Conservation (phyloP, 2,329 filamentous ascomycete genomes). For the Apiospora pterosperma region DNA sequence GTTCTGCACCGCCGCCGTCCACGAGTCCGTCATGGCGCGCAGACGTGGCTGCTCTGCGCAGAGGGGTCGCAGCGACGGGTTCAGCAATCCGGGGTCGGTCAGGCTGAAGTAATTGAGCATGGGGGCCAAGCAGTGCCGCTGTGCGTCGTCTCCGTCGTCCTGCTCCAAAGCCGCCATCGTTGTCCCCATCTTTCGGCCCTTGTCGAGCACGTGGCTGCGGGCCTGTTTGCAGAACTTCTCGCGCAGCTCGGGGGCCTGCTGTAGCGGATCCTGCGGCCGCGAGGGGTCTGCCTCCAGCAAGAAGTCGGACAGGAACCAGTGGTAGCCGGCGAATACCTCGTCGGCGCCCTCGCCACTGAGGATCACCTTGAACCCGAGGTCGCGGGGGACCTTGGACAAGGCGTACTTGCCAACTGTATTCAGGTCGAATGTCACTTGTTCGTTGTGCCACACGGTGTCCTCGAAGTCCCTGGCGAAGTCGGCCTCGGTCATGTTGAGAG, state of each 20-base stretch:
- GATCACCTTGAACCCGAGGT: constrained; percentile 35
- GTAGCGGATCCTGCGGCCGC: constrained; percentile 7
- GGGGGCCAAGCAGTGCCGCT: background rate
- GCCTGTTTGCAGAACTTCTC: background rate
- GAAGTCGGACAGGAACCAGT: constrained; percentile 13
- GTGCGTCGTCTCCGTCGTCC: background rate
- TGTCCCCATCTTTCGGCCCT: background rate
- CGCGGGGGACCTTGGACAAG: constrained; percentile 37
- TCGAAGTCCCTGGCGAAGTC: constrained; percentile 42
- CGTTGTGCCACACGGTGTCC: constrained; percentile 36
- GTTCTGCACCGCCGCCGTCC: background rate
- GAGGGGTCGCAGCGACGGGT: background rate
- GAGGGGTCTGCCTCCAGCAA: constrained; percentile 11
- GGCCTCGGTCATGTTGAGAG: constrained; percentile 28
- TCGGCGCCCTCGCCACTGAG: constrained; percentile 16
- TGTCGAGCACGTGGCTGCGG: background rate
- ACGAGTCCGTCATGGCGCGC: background rate
- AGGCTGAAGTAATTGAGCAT: background rate
- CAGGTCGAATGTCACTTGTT: constrained; percentile 39
- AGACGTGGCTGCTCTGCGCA: background rate
- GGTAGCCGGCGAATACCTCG: constrained; percentile 15
- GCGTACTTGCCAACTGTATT: constrained; percentile 45
- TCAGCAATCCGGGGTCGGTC: background rate
- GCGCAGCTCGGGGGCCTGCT: constrained; percentile 7
- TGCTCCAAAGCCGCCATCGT: background rate